Conservation (phyloP, 768 basidiomycete genomes). For the Calocybe cyanea region DNA sequence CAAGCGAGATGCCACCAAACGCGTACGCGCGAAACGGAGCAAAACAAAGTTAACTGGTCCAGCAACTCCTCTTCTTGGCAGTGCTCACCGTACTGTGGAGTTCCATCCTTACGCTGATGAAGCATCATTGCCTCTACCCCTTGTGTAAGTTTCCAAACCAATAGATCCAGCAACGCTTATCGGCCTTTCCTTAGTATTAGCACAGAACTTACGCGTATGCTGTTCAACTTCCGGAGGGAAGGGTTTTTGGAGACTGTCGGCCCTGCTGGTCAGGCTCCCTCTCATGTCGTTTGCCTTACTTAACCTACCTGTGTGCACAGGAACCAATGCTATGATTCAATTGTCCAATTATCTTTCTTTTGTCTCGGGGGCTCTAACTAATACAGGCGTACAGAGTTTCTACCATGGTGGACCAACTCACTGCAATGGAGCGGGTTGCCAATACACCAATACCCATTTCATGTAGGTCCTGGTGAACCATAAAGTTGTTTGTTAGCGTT, state of each 20-base stretch:
- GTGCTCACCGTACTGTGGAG: conserved; percentile 53
- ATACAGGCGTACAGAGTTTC: conserved; percentile 48
- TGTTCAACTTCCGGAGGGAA: conserved; percentile 75
- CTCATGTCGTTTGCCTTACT: background rate
- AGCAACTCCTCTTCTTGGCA: conserved; percentile 61
- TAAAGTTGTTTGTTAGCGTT: background rate
- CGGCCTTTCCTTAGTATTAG: conserved; percentile 50
- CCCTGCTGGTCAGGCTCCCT: conserved; percentile 60
- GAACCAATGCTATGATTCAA: conserved; percentile 72
- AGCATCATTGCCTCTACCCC: conserved; percentile 74
- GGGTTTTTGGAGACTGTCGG: conserved; percentile 88
- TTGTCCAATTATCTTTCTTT: conserved; percentile 33
- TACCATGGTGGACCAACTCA: conserved; percentile 81
- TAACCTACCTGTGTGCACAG: conserved; percentile 29
- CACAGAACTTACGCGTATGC: conserved; percentile 66
- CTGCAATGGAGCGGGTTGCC: conserved; percentile 86
- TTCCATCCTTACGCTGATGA: conserved; percentile 55
- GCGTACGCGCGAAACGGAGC: conserved; percentile 69
- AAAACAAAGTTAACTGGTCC: conserved; percentile 46
- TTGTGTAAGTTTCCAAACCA: conserved; percentile 48
- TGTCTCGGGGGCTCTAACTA: background rate
- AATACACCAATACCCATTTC: conserved; percentile 81
- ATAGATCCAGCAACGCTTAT: background rate
- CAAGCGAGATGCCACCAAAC: conserved; percentile 56
- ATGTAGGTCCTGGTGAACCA: conserved; percentile 38